Evolutionary conservation across 306 rosid genomes (phyloP), one percentile per base, ranked within the genome.

Genomic region (Castanea mollissima): DNA sequence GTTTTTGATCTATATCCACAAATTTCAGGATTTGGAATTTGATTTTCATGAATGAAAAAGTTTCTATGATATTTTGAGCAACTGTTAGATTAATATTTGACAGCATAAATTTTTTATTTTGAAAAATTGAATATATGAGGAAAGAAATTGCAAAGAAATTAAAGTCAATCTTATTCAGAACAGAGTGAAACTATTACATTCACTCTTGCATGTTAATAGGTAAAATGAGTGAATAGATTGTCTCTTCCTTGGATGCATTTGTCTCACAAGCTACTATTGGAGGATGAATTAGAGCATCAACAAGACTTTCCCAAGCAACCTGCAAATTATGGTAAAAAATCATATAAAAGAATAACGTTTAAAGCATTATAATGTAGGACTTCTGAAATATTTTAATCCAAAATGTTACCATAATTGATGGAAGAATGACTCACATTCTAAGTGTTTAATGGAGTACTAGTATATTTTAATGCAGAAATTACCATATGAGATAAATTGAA

Each of bases 231-330:
- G 44, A 35, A 35, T 6, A 38, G 44, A 38, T 38, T 38, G 44
- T 38, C 25, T 77, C 88, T 83, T 38, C 81, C 68, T 74, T n/a
- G 55, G 57, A 75, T 52, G 81, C 73, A 84, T 57, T 82, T 78
- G 76, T 82, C 71, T 80, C 75, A 52, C 75, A 73, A 74, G 64
- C 74, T n/a, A 84, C 72, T 44, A 73, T 58, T 71, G 86, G 81
- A 71, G 79, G 78, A 78, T 76, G 84, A 89, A 91, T 81, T 69
- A 94, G 94, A 32, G 98, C 93, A 79, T 94, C 93, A 25, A 89
- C 84, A 79, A 92, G 90, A 75, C 97, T 93, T 88, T 91, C 92
- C 97, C 98, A 94, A 41, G 97, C 92, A 82, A 89, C 94, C 98
- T 92, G 86, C 51, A 81, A 55, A 32, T 52, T 44, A 65, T 52